Evolutionary conservation across 139 green algal genomes (phyloP), one percentile per base, ranked within the genome.

Genomic region (Zygnema circumcarinatum): DNA sequence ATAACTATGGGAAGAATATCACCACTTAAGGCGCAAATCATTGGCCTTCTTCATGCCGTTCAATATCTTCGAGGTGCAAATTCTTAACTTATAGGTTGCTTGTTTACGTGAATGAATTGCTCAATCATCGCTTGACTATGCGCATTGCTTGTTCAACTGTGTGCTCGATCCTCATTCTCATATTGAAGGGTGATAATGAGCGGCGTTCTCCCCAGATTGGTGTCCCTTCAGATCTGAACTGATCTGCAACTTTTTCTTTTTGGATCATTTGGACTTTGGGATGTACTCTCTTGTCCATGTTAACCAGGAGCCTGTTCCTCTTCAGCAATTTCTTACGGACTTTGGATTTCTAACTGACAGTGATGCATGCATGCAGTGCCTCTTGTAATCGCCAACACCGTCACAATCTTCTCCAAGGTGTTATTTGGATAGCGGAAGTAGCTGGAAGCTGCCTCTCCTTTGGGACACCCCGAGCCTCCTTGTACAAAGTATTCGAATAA

Each of bases 11-110:
- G 42, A 38, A 38, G 31, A 21, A 42, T 1, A 1, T 73, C 87
- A 29, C 91, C 91, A 0, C 56, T 98, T 1, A 96, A 96, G 68
- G 94, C 93, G 79, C 95, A 96, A 53, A 89, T 98, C 39, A 97
- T 98, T 73, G 96, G 95, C 0, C 87, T 94, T 31, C 93, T 98
- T 36, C 94, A 98, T 83, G 96, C 96, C 20, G 89, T 93, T 1
- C 92, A 95, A 3, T 98, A 97, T 85, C 92, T 98, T 69, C 52
- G 95, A 91, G 92, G 95, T 97, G 52, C 35, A 25, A 3, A 31
- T 7, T 89, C 22, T 7, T 35, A 7, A 2, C 40, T 3, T 89
- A 29, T 41, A 22, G 25, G 7, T 47, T 86, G 83, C 2, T 38
- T 3, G 21, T 32, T 32, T 7, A 76, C 3, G 39, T 76, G 11